Percentiles rank a stretch among this genome's conserved stretches.
phyloP scores from a whole-genome alignment of 2,329 filamentous ascomycete species.

The Penicillium sumatraense region DNA sequence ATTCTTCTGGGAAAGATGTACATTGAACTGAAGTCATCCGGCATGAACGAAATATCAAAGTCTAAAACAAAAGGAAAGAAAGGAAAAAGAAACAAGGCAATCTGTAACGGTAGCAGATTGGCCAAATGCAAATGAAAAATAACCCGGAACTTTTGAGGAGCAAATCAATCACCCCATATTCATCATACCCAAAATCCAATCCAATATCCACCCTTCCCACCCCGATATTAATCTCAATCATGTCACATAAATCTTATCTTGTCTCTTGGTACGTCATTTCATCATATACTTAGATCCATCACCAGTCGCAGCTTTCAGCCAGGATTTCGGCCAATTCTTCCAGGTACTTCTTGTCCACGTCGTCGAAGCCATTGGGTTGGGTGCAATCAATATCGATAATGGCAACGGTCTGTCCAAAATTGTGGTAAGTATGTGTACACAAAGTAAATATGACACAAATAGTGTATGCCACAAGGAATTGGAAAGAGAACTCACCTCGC shows the following conservation, averaged over 20 bases:
- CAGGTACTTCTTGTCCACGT: conserved; percentile 48
- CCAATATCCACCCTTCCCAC: neutral
- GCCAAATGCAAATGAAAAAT: neutral
- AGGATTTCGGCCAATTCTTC: conserved; percentile 48
- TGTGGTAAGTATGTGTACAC: neutral
- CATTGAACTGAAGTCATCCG: neutral
- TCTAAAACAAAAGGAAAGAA: neutral
- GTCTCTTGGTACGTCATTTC: neutral
- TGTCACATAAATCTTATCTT: conserved; percentile 13
- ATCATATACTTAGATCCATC: conserved; percentile 1
- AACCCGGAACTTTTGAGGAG: conserved; percentile 8
- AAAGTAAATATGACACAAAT: no score
- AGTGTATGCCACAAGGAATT: no score
- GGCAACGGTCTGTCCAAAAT: conserved; percentile 47
- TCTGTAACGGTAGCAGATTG: conserved; percentile 4
- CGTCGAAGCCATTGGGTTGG: conserved; percentile 49
- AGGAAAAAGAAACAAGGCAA: neutral
- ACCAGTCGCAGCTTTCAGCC: conserved; percentile 49
- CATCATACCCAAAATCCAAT: no score
- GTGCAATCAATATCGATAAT: conserved; percentile 56
- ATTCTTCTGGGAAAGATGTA: neutral
- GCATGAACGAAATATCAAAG: neutral
- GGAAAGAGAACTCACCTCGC: conserved; percentile 39
- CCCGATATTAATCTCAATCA: conserved; percentile 10
- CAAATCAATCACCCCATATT: neutral